phyloP scores from a whole-genome alignment of 2,329 filamentous ascomycete species.

The Beauveria sp. region DNA sequence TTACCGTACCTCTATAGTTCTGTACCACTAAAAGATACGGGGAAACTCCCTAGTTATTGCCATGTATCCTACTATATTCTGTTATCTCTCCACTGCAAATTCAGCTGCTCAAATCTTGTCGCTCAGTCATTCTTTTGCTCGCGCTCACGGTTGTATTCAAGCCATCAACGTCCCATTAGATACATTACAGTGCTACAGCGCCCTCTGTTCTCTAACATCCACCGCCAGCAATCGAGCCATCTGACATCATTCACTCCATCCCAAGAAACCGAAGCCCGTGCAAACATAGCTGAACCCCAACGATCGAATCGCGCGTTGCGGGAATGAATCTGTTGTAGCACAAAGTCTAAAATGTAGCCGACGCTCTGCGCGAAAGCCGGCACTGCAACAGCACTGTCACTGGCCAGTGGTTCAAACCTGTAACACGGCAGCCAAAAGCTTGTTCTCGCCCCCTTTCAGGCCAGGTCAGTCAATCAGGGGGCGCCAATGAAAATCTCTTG shows the following conservation, averaged over 20 bases:
- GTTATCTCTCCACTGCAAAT: too few species aligned
- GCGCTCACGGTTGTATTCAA: neutral
- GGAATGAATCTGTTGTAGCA: neutral
- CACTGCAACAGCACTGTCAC: neutral
- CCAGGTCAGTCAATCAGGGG: too few species aligned
- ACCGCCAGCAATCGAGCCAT: neutral
- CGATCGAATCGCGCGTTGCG: neutral
- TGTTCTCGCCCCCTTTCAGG: neutral
- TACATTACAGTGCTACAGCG: neutral
- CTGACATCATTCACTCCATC: too few species aligned
- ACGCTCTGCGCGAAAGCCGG: neutral
- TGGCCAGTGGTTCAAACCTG: neutral
- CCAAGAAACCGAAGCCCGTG: too few species aligned
- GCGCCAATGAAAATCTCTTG: neutral
- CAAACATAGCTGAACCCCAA: too few species aligned
- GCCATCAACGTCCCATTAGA: neutral
- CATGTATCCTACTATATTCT: too few species aligned
- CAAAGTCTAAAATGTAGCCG: neutral
- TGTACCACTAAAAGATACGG: too few species aligned
- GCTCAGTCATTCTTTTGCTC: too few species aligned
- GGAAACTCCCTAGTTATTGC: too few species aligned
- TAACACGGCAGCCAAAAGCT: neutral
- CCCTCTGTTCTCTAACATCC: neutral
- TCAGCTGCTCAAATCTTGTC: too few species aligned
- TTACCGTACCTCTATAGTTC: too few species aligned